A percentile compares a stretch with the other conserved stretches of the same genome.
phyloP scores from a whole-genome alignment of 495 filamentous ascomycete genomes.

The Penicillium manginii region DNA sequence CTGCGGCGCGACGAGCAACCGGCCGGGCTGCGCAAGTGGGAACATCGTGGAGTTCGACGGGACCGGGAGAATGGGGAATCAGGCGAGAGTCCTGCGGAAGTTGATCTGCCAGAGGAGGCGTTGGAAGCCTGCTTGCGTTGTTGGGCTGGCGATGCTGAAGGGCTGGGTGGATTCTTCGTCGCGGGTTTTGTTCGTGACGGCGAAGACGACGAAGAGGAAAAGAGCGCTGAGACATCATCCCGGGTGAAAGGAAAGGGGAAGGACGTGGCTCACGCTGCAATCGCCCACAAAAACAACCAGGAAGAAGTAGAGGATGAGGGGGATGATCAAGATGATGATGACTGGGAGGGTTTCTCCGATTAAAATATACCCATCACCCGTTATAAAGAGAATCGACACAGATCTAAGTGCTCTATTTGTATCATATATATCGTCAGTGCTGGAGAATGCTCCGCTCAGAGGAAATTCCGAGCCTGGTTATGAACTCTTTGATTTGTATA shows the following conservation, averaged over 20 bases:
- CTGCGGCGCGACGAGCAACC: slow-evolving; percentile 71
- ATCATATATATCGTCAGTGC: background rate
- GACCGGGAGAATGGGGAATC: slow-evolving; percentile 25
- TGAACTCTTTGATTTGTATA: slow-evolving; percentile 67
- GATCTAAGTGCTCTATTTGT: background rate
- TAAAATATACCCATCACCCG: slow-evolving; percentile 16
- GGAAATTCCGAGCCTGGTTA: slow-evolving; percentile 70
- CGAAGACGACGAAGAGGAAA: background rate
- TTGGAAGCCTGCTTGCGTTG: slow-evolving; percentile 82
- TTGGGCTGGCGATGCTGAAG: slow-evolving; percentile 76
- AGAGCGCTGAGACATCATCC: background rate
- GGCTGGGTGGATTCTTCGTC: slow-evolving; percentile 76
- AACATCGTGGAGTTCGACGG: slow-evolving; percentile 60
- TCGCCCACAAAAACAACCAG: slow-evolving; percentile 14
- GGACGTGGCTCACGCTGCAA: slow-evolving; percentile 7
- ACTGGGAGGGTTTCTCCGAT: slow-evolving; percentile 54
- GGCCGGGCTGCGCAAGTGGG: slow-evolving; percentile 70
- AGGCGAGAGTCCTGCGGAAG: slow-evolving; percentile 13
- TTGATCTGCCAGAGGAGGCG: slow-evolving; percentile 51
- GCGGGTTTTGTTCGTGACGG: slow-evolving; percentile 63
- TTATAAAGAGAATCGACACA: background rate
- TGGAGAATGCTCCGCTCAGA: slow-evolving; percentile 35
- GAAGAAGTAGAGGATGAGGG: slow-evolving; percentile 25
- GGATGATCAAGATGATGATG: slow-evolving; percentile 36
- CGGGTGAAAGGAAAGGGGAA: background rate